phyloP scores from a whole-genome alignment of 371 early-diverging fungal species.

The Mucor indicus region DNA sequence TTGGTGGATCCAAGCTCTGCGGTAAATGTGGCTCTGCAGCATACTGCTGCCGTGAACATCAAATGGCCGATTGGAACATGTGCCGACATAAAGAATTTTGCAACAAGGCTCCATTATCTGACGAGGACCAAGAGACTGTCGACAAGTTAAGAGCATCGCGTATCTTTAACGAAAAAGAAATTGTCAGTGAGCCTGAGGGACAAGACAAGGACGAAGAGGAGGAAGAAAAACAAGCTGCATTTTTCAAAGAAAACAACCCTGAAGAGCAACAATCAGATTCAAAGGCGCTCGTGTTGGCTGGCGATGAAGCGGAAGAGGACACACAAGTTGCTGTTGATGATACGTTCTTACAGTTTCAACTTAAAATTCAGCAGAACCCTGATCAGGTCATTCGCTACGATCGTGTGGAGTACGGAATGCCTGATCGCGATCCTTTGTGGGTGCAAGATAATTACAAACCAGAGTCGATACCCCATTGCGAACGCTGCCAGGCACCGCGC shows the following conservation, averaged over 20 bases:
- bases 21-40: conserved; percentile 65
- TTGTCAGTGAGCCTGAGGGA: conserved; percentile 75
- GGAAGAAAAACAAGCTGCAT: conserved; percentile 35
- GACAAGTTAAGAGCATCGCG: conserved; percentile 24
- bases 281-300: conserved; percentile 53
- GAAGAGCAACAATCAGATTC: conserved; percentile 31
- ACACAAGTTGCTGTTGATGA: conserved; percentile 87
- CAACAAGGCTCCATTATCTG: conserved; percentile 19
- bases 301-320: conserved; percentile 72
- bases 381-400: conserved; percentile 89
- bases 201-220: conserved; percentile 49
- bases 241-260: conserved; percentile 33
- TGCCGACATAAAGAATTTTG: conserved; percentile 76
- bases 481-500: conserved; percentile 69
- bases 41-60: conserved; percentile 89
- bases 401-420: conserved; percentile 65
- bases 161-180: conserved; percentile 69
- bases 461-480: conserved; percentile 68
- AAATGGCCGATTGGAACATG: conserved; percentile 78
- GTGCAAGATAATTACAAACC: conserved; percentile 75
- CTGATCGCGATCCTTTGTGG: conserved; percentile 70
- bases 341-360: conserved; percentile 89
- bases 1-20: conserved; percentile 78
- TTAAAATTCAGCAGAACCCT: conserved; percentile 72
- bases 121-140: conserved; percentile 11